A percentile compares a stretch with the other conserved stretches of the same genome.
Evolutionary conservation across 768 basidiomycete species (phyloP).

Genomic region (Leccinum sublutescens): DNA sequence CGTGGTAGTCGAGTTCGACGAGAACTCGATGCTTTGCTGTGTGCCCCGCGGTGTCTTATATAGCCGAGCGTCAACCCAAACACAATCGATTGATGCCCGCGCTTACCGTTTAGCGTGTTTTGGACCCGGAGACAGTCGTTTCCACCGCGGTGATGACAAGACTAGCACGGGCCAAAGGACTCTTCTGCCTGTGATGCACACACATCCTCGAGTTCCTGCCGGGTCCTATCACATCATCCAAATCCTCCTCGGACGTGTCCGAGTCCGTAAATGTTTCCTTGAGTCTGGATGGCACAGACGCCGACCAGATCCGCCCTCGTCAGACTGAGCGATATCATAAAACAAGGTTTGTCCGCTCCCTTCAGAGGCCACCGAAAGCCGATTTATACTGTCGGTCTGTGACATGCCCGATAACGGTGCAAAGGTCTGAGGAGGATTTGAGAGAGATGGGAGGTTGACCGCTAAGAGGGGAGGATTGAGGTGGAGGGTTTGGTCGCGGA

Average conservation of each 20-base stretch:
- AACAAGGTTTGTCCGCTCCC: constrained; percentile 29
- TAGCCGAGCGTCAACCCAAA: too few relatives aligned
- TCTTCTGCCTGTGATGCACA: too few relatives aligned
- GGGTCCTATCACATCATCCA: too few relatives aligned
- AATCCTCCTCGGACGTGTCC: too few relatives aligned
- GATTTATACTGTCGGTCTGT: constrained; percentile 11
- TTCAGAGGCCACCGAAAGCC: constrained; percentile 25
- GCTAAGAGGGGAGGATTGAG: constrained; percentile 13
- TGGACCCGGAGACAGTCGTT: constrained; percentile 69
- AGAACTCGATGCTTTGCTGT: too few relatives aligned
- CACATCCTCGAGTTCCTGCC: too few relatives aligned
- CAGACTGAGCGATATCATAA: constrained; percentile 20
- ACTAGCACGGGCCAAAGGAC: too few relatives aligned
- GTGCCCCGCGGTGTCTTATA: too few relatives aligned
- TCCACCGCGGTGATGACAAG: constrained; percentile 42
- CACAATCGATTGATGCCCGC: too few relatives aligned
- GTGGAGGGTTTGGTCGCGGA: constrained; percentile 20
- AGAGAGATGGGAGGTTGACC: constrained; percentile 20
- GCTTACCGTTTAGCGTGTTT: constrained; percentile 48
- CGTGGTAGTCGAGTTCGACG: too few relatives aligned
- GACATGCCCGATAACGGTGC: constrained; percentile 5
- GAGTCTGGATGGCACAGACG: not conserved
- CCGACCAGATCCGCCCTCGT: not conserved
- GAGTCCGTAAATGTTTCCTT: too few relatives aligned
- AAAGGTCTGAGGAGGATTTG: constrained; percentile 22